phyloP scores from a whole-genome alignment of 176 grass and related monocot species.

The Lolium rigidum region DNA sequence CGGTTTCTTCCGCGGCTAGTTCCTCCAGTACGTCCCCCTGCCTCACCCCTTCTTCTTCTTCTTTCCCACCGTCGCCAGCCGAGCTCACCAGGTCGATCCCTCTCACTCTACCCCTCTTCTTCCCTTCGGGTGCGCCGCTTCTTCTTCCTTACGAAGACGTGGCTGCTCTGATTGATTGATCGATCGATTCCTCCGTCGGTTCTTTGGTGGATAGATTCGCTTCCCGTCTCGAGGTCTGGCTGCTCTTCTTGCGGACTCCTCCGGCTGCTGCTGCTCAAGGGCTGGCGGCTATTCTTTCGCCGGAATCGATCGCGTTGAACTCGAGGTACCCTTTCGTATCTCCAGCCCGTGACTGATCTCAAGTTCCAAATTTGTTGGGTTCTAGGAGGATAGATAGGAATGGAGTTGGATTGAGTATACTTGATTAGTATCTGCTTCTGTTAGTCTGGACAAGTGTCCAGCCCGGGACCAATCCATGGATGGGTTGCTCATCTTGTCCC shows the following conservation, averaged over 20 bases:
- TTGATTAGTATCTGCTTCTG: too few relatives aligned
- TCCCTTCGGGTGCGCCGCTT: too few relatives aligned
- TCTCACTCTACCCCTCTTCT: neutral
- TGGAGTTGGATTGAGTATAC: neutral
- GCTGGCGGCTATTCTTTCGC: neutral
- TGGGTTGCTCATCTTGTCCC: neutral
- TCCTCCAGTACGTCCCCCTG: neutral
- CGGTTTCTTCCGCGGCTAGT: constrained; percentile 23
- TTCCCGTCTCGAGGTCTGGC: too few relatives aligned
- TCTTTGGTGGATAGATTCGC: neutral
- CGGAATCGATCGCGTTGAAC: neutral
- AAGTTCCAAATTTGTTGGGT: neutral
- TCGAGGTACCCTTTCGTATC: neutral
- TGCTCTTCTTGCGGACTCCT: neutral
- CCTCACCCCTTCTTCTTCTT: neutral
- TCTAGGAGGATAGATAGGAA: too few relatives aligned
- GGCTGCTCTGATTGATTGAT: neutral
- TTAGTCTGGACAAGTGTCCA: neutral
- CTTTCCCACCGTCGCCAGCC: neutral
- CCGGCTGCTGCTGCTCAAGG: neutral
- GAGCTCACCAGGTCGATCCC: neutral
- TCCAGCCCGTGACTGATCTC: neutral
- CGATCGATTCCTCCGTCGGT: neutral
- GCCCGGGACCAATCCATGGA: neutral
- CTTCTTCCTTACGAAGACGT: neutral